Conservation (phyloP, 176 grass and related monocot species). For the Aegilops umbellulata region DNA sequence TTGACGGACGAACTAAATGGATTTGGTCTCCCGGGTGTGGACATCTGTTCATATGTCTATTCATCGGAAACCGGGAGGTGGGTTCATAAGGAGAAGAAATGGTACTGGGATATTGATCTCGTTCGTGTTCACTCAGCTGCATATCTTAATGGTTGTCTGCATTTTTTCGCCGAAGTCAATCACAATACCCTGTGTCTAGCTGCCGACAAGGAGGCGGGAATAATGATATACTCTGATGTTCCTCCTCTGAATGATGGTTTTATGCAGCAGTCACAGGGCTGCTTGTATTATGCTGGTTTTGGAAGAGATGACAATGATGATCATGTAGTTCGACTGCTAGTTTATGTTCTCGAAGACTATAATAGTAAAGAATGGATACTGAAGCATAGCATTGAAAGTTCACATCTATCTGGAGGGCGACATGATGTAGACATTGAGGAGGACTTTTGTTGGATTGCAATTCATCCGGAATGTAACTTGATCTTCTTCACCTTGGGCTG, state of each 20-base stretch:
- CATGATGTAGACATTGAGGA: not conserved
- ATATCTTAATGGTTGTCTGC: conserved; percentile 11
- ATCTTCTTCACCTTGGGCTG: too few relatives aligned
- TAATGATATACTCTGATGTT: not conserved
- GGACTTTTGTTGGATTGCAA: not conserved
- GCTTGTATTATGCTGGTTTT: not conserved
- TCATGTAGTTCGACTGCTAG: not conserved
- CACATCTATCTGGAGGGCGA: too few relatives aligned
- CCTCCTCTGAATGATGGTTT: not conserved
- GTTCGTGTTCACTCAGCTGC: not conserved
- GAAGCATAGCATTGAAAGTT: not conserved
- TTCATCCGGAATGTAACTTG: not conserved
- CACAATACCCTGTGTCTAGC: not conserved
- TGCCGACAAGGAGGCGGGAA: not conserved
- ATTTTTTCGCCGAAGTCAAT: not conserved
- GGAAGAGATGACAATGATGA: not conserved
- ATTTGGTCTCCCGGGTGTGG: not conserved
- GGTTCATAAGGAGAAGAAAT: not conserved
- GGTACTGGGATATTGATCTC: not conserved
- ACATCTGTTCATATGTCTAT: not conserved
- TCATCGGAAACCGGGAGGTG: not conserved
- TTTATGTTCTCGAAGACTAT: not conserved
- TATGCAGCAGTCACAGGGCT: not conserved
- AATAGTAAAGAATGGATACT: not conserved
- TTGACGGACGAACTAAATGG: not conserved